Evolutionary conservation across 805 yeast genomes (phyloP), one percentile per base, ranked within the genome.

Genomic region (Clavispora phyllophila): DNA sequence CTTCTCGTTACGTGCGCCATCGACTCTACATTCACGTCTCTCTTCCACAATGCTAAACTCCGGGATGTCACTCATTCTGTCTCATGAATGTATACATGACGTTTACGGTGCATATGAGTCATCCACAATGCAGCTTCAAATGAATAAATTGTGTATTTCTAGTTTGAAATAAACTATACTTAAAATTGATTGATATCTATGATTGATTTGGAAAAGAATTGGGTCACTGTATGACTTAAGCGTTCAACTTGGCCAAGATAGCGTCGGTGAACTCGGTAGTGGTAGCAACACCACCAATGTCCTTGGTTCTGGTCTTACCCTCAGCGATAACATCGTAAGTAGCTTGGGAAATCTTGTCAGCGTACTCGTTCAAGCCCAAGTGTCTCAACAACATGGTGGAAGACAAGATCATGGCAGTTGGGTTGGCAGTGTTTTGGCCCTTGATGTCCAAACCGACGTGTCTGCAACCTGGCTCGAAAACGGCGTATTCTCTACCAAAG

Each of bases 391-490:
- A 69, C 84, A 91, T 81, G 51, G 90, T 72, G 36, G 96, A 79
- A 46, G 96, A 87, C 61, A 93, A 76, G 60, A 91, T 85, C 91
- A 91, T 85, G 56, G 96, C 98, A 49, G 97, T 87, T 66, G 99
- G 99, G 82, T 91, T 91, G 53, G 98, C 98, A 51, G 87, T 78
- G 76, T 88, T 86, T 71, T 87, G 80, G 63, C 96, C 97, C 77
- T 87, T 78, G 67, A 93, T 87, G 70, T 91, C 97, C 58, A 91
- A 78, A 71, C 98, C 98, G 61, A 90, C 98, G 76, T 90, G 98
- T 79, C 99, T 87, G 75, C 97, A 90, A 73, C 98, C 99, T 60
- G 99, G 98, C 78, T 91, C 99, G 70, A 93, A 91, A 49, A 91
- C 95, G 44, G 98, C 98, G 68, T 84, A 84, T 60, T 91, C 97